Evolutionary conservation across 768 basidiomycete species (phyloP).

Genomic region (Tulasnella sp.): DNA sequence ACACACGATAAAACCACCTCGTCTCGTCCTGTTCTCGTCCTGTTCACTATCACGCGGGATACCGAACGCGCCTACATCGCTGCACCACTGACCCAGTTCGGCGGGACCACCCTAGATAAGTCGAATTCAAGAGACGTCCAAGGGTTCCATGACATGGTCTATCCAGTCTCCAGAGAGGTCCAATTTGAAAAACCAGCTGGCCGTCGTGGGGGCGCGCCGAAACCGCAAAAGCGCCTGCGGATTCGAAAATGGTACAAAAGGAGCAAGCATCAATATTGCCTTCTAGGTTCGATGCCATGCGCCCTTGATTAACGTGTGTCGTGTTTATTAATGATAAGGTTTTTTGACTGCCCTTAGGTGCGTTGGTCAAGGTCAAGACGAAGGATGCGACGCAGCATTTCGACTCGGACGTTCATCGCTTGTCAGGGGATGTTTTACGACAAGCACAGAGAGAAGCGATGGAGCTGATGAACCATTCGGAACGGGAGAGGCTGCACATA

Average conservation of each 20-base stretch:
- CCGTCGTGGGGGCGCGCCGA: not conserved
- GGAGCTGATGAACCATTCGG: not conserved
- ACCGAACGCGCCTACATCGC: not conserved
- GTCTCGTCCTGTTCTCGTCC: not conserved
- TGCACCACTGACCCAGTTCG: not conserved
- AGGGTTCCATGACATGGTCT: not conserved
- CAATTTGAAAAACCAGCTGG: not conserved
- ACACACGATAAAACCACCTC: not conserved
- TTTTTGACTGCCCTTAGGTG: not conserved
- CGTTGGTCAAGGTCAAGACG: not conserved
- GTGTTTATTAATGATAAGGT: not conserved
- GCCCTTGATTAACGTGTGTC: not conserved
- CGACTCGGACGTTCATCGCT: not conserved
- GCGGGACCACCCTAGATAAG: not conserved
- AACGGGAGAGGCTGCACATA: not conserved
- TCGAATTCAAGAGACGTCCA: not conserved
- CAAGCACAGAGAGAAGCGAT: not conserved
- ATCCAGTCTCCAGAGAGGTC: not conserved
- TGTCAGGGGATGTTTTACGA: not conserved
- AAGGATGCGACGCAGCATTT: not conserved
- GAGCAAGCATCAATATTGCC: not conserved
- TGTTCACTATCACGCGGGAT: not conserved
- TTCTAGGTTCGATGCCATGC: not conserved
- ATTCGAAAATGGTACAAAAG: not conserved
- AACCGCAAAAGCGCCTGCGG: not conserved